A percentile compares a stretch with the other conserved stretches of the same genome.
These are phyloP conservation scores for Massarina eburnea DNA, from an alignment of 2,329 filamentous ascomycete species.

Conservation along the genomic window DNA sequence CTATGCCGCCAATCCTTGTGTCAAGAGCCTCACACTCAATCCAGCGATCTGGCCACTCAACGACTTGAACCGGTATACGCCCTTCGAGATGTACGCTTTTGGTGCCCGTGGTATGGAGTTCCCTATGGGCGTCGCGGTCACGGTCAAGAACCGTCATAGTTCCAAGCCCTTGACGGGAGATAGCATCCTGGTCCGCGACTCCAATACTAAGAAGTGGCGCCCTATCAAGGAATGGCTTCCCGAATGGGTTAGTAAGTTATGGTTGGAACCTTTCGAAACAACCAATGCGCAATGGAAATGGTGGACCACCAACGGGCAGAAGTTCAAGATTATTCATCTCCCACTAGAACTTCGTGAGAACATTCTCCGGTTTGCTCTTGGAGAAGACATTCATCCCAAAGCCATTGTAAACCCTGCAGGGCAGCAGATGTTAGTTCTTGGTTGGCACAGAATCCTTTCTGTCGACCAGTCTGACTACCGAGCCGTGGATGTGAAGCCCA, in stretches of 20 bases:
- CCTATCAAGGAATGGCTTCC: background rate
- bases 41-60: slow-evolving; percentile 1
- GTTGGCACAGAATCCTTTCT: background rate
- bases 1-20: background rate
- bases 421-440: background rate
- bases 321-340: slow-evolving; percentile 2
- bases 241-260: too few relatives aligned
- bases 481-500: background rate
- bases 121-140: background rate
- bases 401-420: too few relatives aligned
- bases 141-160: background rate
- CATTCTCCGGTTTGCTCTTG: slow-evolving; percentile 1
- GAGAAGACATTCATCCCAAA: background rate
- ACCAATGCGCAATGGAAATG: slow-evolving; percentile 1
- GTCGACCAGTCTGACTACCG: background rate
- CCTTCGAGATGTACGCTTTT: background rate
- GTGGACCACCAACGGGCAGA: slow-evolving; percentile 2
- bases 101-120: background rate
- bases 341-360: background rate
- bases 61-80: background rate
- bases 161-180: background rate
- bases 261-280: background rate
- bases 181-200: background rate
- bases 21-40: background rate
- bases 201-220: background rate